Evolutionary conservation across 1,139 yeast genomes (phyloP).

Genomic region (Debaryomycetaceae sp.): DNA sequence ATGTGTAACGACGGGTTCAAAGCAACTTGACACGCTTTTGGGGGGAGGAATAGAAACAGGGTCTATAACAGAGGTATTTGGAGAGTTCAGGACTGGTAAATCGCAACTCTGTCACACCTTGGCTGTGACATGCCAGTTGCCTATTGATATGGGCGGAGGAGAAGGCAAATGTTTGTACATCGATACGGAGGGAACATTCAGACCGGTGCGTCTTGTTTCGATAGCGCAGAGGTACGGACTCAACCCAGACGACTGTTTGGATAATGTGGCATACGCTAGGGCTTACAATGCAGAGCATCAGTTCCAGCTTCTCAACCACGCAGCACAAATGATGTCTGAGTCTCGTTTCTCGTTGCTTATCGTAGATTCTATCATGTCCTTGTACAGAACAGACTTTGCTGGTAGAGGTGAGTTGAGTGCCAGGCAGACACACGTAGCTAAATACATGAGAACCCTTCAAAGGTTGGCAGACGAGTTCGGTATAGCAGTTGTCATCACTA

Average conservation of each 20-base stretch:
- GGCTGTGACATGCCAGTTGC: constrained; percentile 95
- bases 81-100: constrained; percentile 97
- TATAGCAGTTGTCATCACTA: constrained; percentile 95
- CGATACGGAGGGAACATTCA: constrained; percentile 95
- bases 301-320: constrained; percentile 77
- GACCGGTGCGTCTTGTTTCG: constrained; percentile 86
- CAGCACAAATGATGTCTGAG: constrained; percentile 96
- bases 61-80: constrained; percentile 92
- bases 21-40: constrained; percentile 83
- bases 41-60: constrained; percentile 99
- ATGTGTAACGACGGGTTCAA: constrained; percentile 92
- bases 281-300: constrained; percentile 98
- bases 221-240: constrained; percentile 91
- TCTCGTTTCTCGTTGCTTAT: constrained; percentile 77
- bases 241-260: constrained; percentile 91
- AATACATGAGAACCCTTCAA: constrained; percentile 86
- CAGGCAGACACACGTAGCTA: constrained; percentile 91
- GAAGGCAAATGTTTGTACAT: constrained; percentile 96
- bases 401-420: constrained; percentile 98
- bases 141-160: constrained; percentile 98
- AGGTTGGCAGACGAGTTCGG: constrained; percentile 97
- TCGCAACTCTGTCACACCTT: constrained; percentile 95
- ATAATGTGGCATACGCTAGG: constrained; percentile 95
- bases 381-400: constrained; percentile 89
- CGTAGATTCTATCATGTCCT: constrained; percentile 95